Evolutionary conservation across 2,329 filamentous ascomycete species (phyloP), one percentile per base, ranked within the genome.

Genomic region (Laburnicola sp.): DNA sequence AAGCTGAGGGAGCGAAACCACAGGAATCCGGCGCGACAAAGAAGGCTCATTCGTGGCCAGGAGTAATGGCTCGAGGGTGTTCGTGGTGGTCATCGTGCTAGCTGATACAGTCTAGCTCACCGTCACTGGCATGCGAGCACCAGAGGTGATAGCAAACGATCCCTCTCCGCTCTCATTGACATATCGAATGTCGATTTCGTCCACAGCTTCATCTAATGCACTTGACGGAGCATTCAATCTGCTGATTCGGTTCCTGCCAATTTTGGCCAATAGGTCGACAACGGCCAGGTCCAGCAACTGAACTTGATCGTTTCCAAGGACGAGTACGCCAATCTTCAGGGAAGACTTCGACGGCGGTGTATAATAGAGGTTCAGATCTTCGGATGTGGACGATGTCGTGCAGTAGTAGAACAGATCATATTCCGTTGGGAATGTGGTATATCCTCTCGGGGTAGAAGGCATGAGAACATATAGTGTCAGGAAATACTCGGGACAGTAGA

Each of bases 361-460:
- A 35, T 71, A 68, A 44, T 62, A 63, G 7, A 71, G 54, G 35
- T 68, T 63, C 30, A 73, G 56, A 30, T 70, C 67, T 42, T 68
- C 58, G 2, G 67, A 69, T 11, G 66, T 66, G 9, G 66, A 70
- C 2, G 65, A 63, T 48, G 68, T 70, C 26, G 69, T 72, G 46
- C 67, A 71, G 35, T 65, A 66, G 43, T 73, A 71, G 50, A 72
- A 73, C 25, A 72, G 62, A 38, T 71, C 69, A 48, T 65, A 69
- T 30, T 68, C 62, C 30, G 65, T 69, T 31, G 68, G 70, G 45
- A 71, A 69, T 10, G 67, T 57, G 21, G 66, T 63, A 45, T 68
- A 69, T 48, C 60, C 66, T 58, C 61, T 63, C 55, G 68, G 62
- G 32, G 68, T 61, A 45, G 68, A 69, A 56, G 68, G 59, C 69